A percentile compares a stretch with the other conserved stretches of the same genome.
Conservation (phyloP, 495 filamentous ascomycete species). For the Trichoderma orchidacearum region DNA sequence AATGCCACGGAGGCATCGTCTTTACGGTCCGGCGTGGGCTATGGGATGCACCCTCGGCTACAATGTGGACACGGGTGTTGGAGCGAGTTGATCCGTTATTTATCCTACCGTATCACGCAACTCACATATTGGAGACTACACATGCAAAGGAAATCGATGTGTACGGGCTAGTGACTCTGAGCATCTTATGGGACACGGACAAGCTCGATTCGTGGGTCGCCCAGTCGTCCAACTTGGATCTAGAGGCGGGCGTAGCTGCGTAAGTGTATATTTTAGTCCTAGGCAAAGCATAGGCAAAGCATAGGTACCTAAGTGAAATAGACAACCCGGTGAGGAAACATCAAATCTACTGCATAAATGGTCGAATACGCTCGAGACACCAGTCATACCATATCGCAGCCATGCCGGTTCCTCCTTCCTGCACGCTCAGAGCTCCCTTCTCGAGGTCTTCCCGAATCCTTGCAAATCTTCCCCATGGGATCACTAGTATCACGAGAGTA, state of each 20-base stretch:
- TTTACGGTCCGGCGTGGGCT: conserved; percentile 6
- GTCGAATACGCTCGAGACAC: conserved; percentile 24
- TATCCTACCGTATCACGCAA: not conserved
- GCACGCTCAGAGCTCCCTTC: conserved; percentile 11
- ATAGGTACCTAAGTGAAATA: no score
- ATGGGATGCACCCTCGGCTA: conserved; percentile 7
- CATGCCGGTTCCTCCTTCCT: conserved; percentile 26
- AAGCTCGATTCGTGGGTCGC: conserved; percentile 3
- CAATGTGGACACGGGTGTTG: conserved; percentile 1
- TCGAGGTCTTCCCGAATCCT: conserved; percentile 20
- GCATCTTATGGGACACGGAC: conserved; percentile 2
- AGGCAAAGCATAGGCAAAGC: no score
- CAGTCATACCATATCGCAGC: conserved; percentile 27
- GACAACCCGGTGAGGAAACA: no score
- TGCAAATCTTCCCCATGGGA: conserved; percentile 23
- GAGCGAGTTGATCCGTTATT: conserved; percentile 2
- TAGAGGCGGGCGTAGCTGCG: not conserved
- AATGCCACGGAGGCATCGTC: conserved; percentile 2
- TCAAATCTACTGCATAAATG: no score
- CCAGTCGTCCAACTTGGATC: not conserved
- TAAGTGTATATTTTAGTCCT: no score
- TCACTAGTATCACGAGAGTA: conserved; percentile 11
- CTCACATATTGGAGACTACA: not conserved
- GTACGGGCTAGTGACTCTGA: not conserved
- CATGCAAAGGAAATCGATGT: not conserved